These are phyloP conservation scores for Capsicum chinense DNA, from an alignment of 257 asterid genomes.

Conservation along the genomic window DNA sequence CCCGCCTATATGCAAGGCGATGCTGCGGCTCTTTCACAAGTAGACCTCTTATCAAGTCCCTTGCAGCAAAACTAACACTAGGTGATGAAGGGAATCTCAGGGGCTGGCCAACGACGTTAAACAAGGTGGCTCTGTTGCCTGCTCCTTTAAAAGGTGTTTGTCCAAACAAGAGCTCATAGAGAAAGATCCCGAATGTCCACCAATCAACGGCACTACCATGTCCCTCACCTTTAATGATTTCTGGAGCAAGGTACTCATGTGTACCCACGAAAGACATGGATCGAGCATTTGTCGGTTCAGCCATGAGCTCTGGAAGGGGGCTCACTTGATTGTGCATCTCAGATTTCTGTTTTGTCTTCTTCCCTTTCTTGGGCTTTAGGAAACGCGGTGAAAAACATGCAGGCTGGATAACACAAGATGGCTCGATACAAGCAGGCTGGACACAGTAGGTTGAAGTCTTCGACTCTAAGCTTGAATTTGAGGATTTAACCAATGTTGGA, in stretches of 20 bases:
- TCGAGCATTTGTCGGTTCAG: constrained; percentile 70
- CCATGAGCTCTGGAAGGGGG: constrained; percentile 66
- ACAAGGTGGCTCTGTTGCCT: constrained; percentile 66
- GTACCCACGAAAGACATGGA: constrained; percentile 77
- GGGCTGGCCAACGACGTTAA: constrained; percentile 72
- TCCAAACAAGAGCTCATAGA: constrained; percentile 65
- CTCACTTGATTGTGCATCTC: constrained; percentile 51
- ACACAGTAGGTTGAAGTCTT: constrained; percentile 56
- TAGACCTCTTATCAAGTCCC: constrained; percentile 67
- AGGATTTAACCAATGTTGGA: constrained; percentile 62
- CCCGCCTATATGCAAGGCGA: constrained; percentile 69
- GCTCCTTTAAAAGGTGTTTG: constrained; percentile 67
- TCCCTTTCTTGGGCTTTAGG: constrained; percentile 53
- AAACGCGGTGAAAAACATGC: constrained; percentile 64
- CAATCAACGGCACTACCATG: constrained; percentile 78
- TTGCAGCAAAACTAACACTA: constrained; percentile 65
- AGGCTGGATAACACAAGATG: constrained; percentile 62
- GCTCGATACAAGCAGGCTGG: constrained; percentile 60
- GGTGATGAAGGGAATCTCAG: constrained; percentile 63
- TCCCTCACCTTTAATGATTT: constrained; percentile 70
- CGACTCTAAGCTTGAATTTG: constrained; percentile 44
- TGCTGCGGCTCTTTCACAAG: constrained; percentile 71
- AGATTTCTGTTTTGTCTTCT: constrained; percentile 50
- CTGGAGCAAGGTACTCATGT: constrained; percentile 71
- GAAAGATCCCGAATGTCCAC: constrained; percentile 73